A percentile compares a stretch with the other conserved stretches of the same genome.
Conservation (phyloP, 768 basidiomycete genomes). For the Phanerochaete carnosa region DNA sequence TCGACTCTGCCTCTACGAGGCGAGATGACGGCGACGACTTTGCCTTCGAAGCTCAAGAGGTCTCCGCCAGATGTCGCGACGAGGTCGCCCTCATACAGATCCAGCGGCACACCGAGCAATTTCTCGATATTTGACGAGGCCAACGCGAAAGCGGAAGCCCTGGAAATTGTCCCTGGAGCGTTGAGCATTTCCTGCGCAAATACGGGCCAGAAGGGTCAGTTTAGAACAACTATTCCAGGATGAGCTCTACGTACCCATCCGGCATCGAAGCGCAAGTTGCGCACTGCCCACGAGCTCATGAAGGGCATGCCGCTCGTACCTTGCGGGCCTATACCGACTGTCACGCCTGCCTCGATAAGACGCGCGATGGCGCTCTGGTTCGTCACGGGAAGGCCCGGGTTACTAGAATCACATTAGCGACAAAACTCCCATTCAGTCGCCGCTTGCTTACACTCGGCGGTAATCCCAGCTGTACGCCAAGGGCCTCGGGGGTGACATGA, state of each 20-base stretch:
- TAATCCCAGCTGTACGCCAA: constrained; percentile 56
- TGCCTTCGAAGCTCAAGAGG: constrained; percentile 32
- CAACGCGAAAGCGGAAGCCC: constrained; percentile 46
- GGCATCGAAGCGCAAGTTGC: constrained; percentile 29
- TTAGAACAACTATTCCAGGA: neutral
- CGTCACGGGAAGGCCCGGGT: constrained; percentile 68
- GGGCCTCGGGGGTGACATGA: constrained; percentile 60
- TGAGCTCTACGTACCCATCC: constrained; percentile 43
- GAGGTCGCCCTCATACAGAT: constrained; percentile 24
- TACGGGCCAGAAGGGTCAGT: neutral
- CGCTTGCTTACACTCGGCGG: constrained; percentile 49
- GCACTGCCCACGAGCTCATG: constrained; percentile 21
- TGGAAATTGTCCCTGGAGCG: constrained; percentile 23
- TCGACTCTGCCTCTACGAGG: constrained; percentile 26
- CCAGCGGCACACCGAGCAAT: constrained; percentile 38
- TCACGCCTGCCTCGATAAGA: constrained; percentile 57
- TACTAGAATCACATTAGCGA: constrained; percentile 31
- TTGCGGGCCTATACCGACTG: constrained; percentile 51
- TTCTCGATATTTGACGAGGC: constrained; percentile 54
- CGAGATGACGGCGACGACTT: constrained; percentile 34
- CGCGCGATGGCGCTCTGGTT: constrained; percentile 47
- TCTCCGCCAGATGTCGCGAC: constrained; percentile 33
- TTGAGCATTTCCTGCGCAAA: constrained; percentile 12
- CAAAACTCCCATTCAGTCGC: neutral
- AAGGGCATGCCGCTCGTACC: constrained; percentile 18